These are phyloP conservation scores for Vigna mungo DNA, from an alignment of 306 rosid species.

Conservation along the genomic window DNA sequence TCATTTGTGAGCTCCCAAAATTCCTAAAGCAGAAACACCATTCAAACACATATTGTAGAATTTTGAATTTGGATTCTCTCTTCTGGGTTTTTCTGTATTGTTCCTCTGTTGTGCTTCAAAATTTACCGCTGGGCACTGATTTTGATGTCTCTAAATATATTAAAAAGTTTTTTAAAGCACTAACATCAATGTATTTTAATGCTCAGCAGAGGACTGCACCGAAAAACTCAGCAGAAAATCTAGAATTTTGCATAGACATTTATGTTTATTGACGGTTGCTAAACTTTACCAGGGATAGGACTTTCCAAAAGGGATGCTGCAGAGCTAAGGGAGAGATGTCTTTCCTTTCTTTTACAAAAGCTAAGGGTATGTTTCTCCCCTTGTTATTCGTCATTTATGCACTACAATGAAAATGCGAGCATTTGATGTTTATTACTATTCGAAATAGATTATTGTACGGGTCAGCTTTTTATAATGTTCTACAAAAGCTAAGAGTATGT, in stretches of 20 bases:
- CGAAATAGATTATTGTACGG: neutral
- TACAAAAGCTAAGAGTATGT: neutral
- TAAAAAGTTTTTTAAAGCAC: too few species aligned
- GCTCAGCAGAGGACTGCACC: too few species aligned
- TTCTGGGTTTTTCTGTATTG: too few species aligned
- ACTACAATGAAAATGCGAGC: neutral
- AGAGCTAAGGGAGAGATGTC: constrained; percentile 68
- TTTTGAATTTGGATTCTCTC: too few species aligned
- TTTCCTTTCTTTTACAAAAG: constrained; percentile 64
- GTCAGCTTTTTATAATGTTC: neutral
- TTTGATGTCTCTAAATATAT: too few species aligned
- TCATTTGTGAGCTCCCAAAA: neutral
- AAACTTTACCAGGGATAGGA: constrained; percentile 69
- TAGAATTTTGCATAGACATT: neutral
- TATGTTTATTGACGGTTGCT: neutral
- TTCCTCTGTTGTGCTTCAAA: too few species aligned
- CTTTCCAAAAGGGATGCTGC: constrained; percentile 67
- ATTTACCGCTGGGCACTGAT: too few species aligned
- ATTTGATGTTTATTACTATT: neutral
- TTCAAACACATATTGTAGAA: neutral
- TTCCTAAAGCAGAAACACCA: constrained; percentile 21
- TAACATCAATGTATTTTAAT: too few species aligned
- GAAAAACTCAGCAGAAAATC: too few species aligned
- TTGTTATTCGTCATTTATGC: constrained; percentile 10
- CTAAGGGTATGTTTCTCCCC: constrained; percentile 55